phyloP scores from a whole-genome alignment of 2,329 filamentous ascomycete species.

The Cladosporium sp. region DNA sequence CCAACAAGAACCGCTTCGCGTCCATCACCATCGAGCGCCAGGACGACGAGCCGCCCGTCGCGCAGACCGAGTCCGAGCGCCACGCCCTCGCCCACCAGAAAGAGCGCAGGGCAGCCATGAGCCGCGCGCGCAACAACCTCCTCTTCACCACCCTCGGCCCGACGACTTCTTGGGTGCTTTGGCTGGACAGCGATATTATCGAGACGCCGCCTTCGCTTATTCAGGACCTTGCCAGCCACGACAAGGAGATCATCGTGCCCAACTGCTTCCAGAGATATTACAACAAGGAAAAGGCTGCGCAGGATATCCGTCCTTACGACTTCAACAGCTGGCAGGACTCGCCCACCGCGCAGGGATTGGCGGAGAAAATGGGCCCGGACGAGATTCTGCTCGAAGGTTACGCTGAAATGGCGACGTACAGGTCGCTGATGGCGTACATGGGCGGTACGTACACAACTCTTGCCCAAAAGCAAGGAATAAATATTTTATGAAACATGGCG shows the following conservation, averaged over 20 bases:
- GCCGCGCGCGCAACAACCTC: constrained; percentile 87
- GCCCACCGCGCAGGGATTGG: constrained; percentile 73
- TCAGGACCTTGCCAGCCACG: constrained; percentile 83
- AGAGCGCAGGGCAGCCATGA: constrained; percentile 82
- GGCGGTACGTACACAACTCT: constrained; percentile 47
- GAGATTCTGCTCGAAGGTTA: constrained; percentile 95
- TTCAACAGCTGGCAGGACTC: constrained; percentile 98
- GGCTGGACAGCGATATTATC: constrained; percentile 90
- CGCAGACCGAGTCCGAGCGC: constrained; percentile 83
- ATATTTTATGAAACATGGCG: no score
- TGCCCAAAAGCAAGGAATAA: not conserved
- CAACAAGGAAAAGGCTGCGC: constrained; percentile 68
- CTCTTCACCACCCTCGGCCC: constrained; percentile 94
- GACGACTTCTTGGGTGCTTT: constrained; percentile 91
- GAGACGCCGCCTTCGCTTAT: constrained; percentile 84
- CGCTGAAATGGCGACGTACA: constrained; percentile 86
- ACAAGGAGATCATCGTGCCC: constrained; percentile 89
- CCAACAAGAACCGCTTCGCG: constrained; percentile 80
- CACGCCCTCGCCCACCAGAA: constrained; percentile 94
- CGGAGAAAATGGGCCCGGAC: constrained; percentile 78
- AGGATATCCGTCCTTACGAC: constrained; percentile 84
- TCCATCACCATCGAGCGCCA: constrained; percentile 93
- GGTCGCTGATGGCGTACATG: constrained; percentile 88
- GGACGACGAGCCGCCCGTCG: constrained; percentile 86
- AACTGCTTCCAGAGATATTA: constrained; percentile 90